These are phyloP conservation scores for Ramularia endophylla DNA, from an alignment of 2,329 filamentous ascomycete species.

Conservation along the genomic window DNA sequence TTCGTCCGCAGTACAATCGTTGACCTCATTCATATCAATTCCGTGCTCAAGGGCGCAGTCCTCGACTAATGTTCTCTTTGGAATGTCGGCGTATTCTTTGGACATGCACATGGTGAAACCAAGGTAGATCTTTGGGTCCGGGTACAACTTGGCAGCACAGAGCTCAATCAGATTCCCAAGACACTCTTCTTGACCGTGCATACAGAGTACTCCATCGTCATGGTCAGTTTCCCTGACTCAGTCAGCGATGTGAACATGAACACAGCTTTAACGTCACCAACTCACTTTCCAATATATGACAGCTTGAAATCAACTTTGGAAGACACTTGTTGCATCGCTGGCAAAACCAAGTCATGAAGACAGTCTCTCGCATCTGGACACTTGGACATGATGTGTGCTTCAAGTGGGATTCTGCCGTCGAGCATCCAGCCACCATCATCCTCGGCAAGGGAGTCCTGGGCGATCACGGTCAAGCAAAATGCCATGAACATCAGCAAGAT, in stretches of 20 bases:
- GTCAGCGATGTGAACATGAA: conserved; percentile 4
- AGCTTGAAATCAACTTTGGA: conserved; percentile 87
- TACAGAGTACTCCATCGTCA: conserved; percentile 80
- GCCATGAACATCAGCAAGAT: conserved; percentile 24
- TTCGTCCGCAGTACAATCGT: conserved; percentile 73
- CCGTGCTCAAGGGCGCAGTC: conserved; percentile 89
- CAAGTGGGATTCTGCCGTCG: conserved; percentile 60
- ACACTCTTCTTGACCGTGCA: conserved; percentile 83
- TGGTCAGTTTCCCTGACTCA: conserved; percentile 59
- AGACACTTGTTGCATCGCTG: conserved; percentile 73
- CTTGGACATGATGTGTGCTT: conserved; percentile 92
- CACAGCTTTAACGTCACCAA: conserved; percentile 7
- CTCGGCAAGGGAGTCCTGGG: not conserved
- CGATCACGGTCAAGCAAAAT: conserved; percentile 22
- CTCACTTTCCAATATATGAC: conserved; percentile 79
- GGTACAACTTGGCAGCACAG: conserved; percentile 77
- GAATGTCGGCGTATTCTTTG: conserved; percentile 69
- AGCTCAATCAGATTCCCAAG: conserved; percentile 93
- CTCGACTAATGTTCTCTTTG: conserved; percentile 69
- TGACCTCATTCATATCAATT: conserved; percentile 73
- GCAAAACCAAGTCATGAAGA: conserved; percentile 71
- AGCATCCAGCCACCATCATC: conserved; percentile 15
- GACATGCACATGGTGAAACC: conserved; percentile 91
- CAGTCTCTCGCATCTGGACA: conserved; percentile 89
- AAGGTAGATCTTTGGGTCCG: conserved; percentile 78